These are phyloP conservation scores for Codiaeum variegatum DNA, from an alignment of 441 rosid species.

Conservation along the genomic window DNA sequence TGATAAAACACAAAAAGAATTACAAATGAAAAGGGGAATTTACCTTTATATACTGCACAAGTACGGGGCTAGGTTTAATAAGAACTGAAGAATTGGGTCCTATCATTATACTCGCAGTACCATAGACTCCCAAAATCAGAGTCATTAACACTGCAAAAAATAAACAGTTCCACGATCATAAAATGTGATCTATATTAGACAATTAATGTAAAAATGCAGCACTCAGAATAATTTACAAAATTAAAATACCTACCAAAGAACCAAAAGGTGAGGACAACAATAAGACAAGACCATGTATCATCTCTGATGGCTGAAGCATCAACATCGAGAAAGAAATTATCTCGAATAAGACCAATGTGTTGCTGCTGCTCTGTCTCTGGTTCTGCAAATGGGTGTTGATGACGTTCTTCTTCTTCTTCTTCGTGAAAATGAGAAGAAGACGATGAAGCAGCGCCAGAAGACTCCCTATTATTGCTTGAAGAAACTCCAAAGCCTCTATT, in stretches of 20 bases:
- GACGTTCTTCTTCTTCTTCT: slow-evolving; percentile 31
- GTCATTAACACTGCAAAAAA: slow-evolving; percentile 64
- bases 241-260: slow-evolving; percentile 50
- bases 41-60: slow-evolving; percentile 80
- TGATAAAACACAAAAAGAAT: slow-evolving; percentile 9
- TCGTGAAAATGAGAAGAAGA: slow-evolving; percentile 35
- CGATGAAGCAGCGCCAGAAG: slow-evolving; percentile 25
- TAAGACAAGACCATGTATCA: slow-evolving; percentile 84
- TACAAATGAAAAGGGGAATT: slow-evolving; percentile 12
- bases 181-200: not conserved
- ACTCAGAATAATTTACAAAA: not conserved
- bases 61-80: slow-evolving; percentile 53
- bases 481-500: slow-evolving; percentile 6
- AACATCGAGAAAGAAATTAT: slow-evolving; percentile 35
- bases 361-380: slow-evolving; percentile 44
- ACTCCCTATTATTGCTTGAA: slow-evolving; percentile 23
- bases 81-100: slow-evolving; percentile 67
- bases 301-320: slow-evolving; percentile 37
- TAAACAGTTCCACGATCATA: slow-evolving; percentile 12
- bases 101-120: slow-evolving; percentile 39
- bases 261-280: slow-evolving; percentile 63
- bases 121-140: slow-evolving; percentile 57
- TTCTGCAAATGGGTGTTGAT: slow-evolving; percentile 26
- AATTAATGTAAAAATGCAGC: not conserved
- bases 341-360: slow-evolving; percentile 34